Conservation (phyloP, 2,329 filamentous ascomycete species). For the Biscogniauxia mediterranea region DNA sequence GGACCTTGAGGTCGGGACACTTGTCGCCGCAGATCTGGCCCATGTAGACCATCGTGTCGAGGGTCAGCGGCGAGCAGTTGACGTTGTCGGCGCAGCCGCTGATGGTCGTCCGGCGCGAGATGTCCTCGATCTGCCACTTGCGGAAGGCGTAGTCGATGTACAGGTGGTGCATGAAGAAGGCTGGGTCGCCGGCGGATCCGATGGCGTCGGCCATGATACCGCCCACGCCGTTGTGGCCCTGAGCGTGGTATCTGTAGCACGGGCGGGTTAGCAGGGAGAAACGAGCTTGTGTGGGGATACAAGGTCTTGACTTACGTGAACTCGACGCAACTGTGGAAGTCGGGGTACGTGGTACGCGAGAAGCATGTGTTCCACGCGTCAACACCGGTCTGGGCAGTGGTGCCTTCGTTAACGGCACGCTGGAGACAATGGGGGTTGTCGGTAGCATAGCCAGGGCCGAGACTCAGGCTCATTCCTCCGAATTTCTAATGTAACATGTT, state of each 20-base stretch:
- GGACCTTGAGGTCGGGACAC: conserved; percentile 29
- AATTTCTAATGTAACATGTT: conserved; percentile 18
- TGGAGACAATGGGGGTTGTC: conserved; percentile 33
- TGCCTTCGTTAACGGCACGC: conserved; percentile 30
- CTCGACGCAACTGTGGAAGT: conserved; percentile 31
- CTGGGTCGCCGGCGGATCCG: conserved; percentile 31
- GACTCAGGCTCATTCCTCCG: conserved; percentile 21
- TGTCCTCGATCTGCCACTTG: conserved; percentile 29
- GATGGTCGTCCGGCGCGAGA: conserved; percentile 26
- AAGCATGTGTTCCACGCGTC: conserved; percentile 26
- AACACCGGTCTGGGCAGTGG: conserved; percentile 27
- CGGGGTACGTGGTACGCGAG: conserved; percentile 26
- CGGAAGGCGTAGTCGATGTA: conserved; percentile 32
- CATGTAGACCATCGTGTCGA: conserved; percentile 29
- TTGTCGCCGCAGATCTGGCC: conserved; percentile 26
- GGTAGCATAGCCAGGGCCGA: conserved; percentile 26
- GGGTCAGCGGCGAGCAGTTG: conserved; percentile 28
- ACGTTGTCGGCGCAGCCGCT: conserved; percentile 29
- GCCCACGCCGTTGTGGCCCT: conserved; percentile 35
- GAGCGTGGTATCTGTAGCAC: conserved; percentile 29
- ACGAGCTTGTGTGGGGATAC: conserved; percentile 1
- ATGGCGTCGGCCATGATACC: conserved; percentile 34
- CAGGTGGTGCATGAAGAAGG: conserved; percentile 36
- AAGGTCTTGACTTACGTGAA: conserved; percentile 27
- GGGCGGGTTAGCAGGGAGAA: conserved; percentile 12